Evolutionary conservation across 2,329 filamentous ascomycete genomes (phyloP).

Genomic region (Clarireedia monteithiana): DNA sequence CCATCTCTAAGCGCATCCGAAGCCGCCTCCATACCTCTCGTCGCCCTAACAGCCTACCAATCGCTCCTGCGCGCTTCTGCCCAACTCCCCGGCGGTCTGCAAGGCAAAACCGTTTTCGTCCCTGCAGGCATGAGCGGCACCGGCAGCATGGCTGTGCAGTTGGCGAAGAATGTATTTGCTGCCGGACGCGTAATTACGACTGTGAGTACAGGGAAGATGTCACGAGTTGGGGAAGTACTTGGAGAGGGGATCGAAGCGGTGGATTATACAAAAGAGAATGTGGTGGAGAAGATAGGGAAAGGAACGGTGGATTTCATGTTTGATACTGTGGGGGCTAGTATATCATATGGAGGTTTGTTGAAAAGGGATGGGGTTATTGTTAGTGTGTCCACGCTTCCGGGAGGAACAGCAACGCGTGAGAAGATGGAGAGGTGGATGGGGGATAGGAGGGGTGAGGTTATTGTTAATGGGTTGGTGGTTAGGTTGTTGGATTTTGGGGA

Average conservation of each 20-base stretch:
- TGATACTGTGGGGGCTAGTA: slow-evolving; percentile 33
- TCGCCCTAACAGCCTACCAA: slow-evolving; percentile 34
- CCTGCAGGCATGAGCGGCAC: slow-evolving; percentile 33
- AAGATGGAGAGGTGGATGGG: neutral
- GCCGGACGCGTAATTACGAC: slow-evolving; percentile 39
- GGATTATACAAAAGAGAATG: slow-evolving; percentile 33
- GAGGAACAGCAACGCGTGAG: slow-evolving; percentile 17
- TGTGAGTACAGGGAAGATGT: slow-evolving; percentile 36
- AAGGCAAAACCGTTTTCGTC: slow-evolving; percentile 34
- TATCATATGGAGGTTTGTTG: slow-evolving; percentile 32
- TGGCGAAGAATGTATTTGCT: slow-evolving; percentile 38
- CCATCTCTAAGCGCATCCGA: slow-evolving; percentile 32
- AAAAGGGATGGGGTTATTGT: slow-evolving; percentile 31
- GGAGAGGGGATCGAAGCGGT: slow-evolving; percentile 32
- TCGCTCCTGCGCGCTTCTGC: slow-evolving; percentile 29
- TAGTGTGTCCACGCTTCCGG: slow-evolving; percentile 19
- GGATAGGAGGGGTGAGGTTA: neutral
- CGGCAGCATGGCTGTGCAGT: slow-evolving; percentile 33
- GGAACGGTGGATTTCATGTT: slow-evolving; percentile 36
- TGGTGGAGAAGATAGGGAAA: slow-evolving; percentile 26
- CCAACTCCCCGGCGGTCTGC: slow-evolving; percentile 30
- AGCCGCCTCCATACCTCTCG: slow-evolving; percentile 35
- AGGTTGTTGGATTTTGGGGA: slow-evolving; percentile 29
- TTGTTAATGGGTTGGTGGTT: neutral
- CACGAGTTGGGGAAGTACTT: slow-evolving; percentile 31